Conservation (phyloP, 805 yeast species). For the Lipomyces oligophaga region DNA sequence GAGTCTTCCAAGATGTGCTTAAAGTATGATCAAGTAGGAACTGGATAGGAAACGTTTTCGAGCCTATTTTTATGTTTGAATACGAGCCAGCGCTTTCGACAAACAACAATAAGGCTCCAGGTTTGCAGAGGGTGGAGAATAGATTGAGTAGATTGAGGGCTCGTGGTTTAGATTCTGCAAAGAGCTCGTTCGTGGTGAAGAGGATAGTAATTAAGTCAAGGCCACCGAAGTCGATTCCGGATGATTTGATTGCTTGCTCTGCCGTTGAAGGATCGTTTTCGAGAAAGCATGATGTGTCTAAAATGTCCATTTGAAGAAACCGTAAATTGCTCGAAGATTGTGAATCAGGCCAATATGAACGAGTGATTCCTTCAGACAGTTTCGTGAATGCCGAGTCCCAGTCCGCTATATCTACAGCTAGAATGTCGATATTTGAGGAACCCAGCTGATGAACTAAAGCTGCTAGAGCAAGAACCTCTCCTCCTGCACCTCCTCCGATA, state of each 20-base stretch:
- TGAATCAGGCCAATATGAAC: background rate
- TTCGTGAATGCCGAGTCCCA: conserved; percentile 58
- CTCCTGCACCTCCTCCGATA: conserved; percentile 90
- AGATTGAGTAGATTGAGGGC: conserved; percentile 58
- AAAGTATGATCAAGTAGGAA: conserved; percentile 71
- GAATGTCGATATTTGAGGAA: conserved; percentile 42
- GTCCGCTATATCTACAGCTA: conserved; percentile 72
- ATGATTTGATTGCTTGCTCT: background rate
- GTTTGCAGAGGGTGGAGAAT: conserved; percentile 48
- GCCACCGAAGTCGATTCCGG: conserved; percentile 3
- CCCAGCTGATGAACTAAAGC: conserved; percentile 48
- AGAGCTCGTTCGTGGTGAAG: conserved; percentile 85
- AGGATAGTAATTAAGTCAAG: conserved; percentile 61
- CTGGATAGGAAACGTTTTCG: conserved; percentile 76
- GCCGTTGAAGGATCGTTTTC: background rate
- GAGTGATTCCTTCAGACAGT: conserved; percentile 13
- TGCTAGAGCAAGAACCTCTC: conserved; percentile 64
- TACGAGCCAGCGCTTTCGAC: conserved; percentile 90
- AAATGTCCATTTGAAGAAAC: conserved; percentile 25
- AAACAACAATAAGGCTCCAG: conserved; percentile 60
- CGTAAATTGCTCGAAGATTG: background rate
- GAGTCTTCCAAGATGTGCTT: conserved; percentile 61
- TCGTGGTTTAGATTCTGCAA: conserved; percentile 59
- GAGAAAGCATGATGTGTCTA: conserved; percentile 24
- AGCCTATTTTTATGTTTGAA: conserved; percentile 72